phyloP scores from a whole-genome alignment of 2,329 filamentous ascomycete species.

The Neofusicoccum umdonicola region DNA sequence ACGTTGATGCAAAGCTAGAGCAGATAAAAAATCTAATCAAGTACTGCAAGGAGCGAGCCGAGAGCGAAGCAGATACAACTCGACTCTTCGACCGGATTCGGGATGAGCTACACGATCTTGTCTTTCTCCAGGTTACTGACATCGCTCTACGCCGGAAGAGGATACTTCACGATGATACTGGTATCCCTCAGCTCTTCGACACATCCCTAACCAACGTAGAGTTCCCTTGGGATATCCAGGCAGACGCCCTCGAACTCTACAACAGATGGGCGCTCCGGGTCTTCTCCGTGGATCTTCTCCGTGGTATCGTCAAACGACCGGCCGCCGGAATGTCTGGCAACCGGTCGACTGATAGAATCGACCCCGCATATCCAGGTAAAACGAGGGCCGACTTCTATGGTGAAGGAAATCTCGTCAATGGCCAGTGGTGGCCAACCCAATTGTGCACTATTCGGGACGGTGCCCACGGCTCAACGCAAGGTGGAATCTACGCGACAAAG shows the following conservation, averaged over 20 bases:
- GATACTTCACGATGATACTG: slow-evolving; percentile 37
- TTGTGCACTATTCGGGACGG: slow-evolving; percentile 52
- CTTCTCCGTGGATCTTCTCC: slow-evolving; percentile 47
- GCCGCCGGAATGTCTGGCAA: slow-evolving; percentile 18
- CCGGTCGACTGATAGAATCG: slow-evolving; percentile 28
- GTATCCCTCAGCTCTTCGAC: slow-evolving; percentile 44
- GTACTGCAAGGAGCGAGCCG: background rate
- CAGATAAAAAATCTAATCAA: background rate
- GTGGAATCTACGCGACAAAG: slow-evolving; percentile 51
- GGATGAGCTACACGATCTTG: slow-evolving; percentile 38
- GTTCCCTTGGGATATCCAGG: slow-evolving; percentile 48
- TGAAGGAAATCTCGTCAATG: slow-evolving; percentile 41
- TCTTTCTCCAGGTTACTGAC: slow-evolving; percentile 35
- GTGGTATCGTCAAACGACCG: slow-evolving; percentile 38
- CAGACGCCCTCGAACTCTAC: slow-evolving; percentile 48
- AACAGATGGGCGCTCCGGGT: slow-evolving; percentile 43
- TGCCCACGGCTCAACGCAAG: slow-evolving; percentile 50
- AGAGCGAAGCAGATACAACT: background rate
- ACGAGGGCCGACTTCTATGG: slow-evolving; percentile 36
- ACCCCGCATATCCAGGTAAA: slow-evolving; percentile 24
- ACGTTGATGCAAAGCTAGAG: background rate
- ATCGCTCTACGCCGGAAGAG: slow-evolving; percentile 32
- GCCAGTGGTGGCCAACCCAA: slow-evolving; percentile 57
- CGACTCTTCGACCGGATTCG: slow-evolving; percentile 33
- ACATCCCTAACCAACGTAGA: slow-evolving; percentile 21